Evolutionary conservation across 73 alveolate genomes (phyloP), one percentile per base, ranked within the genome.

Genomic region (Tetrahymena elliotti): DNA sequence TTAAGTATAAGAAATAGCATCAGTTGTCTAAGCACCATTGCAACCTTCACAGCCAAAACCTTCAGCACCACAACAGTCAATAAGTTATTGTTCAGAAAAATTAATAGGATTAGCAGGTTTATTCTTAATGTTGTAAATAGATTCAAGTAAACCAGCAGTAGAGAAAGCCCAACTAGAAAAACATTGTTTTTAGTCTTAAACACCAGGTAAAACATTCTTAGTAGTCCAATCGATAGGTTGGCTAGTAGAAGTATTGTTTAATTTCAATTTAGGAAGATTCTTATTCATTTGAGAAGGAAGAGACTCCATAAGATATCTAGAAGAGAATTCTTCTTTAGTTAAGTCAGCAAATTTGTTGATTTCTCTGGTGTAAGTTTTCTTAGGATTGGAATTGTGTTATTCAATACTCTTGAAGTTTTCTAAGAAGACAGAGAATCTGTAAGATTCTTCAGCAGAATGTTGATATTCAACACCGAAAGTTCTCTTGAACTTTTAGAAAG

Each of bases 161-260:
- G 97, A 94, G 93, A 97, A 96, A 20, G 98, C 98, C 97, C 97
- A 96, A 92, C 97, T 38, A 7, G 97, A 84, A 5, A 97, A 97
- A 38, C 98, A 96, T 2, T 33, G 5, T 34, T 95, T 94, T 82
- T 97, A 84, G 83, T 96, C 93, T 84, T 95, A 93, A 5, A 97
- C 97, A 18, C 95, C 97, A 24, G 97, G 95, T 27, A 22, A 53
- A 8, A 47, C 47, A 47, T 84, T 96, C 98, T 98, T 96, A 96
- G 96, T 93, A 53, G 93, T 94, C 41, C 93, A 68, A 36, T 68
- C 88, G 22, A 68, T 68, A 0, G 88, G 88, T 68, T 68, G 36
- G 33, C 38, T n/a, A 31, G 88, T 36, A 15, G 54, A 8, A 31
- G 36, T 27, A 2, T n/a, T 31, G n/a, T 68, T 68, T 5, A 68